Evolutionary conservation across 140 eudicot genomes (phyloP).

Genomic region (Oenanthe javanica): DNA sequence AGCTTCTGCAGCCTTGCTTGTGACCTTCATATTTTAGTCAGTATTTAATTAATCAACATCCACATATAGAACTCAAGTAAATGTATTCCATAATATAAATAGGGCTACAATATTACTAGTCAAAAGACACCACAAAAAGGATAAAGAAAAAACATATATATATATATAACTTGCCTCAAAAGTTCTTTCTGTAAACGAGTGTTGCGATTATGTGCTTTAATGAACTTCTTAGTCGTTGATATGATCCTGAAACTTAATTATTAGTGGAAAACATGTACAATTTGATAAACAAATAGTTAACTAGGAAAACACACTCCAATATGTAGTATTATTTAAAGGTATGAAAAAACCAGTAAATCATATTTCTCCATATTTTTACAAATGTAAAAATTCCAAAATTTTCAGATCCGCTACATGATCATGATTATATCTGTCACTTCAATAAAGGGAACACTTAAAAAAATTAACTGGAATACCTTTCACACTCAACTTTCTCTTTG

Average conservation of each 20-base stretch:
- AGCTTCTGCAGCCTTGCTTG: slow-evolving; percentile 64
- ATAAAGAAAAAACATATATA: neutral
- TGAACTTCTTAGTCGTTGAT: slow-evolving; percentile 60
- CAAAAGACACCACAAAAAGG: neutral
- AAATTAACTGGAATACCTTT: slow-evolving; percentile 34
- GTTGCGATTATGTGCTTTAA: slow-evolving; percentile 64
- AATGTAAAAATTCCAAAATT: no score
- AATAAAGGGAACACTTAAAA: no score
- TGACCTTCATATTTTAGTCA: slow-evolving; percentile 41
- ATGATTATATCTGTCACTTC: no score
- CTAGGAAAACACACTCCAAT: neutral
- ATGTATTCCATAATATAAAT: neutral
- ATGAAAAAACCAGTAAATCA: neutral
- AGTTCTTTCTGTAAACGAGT: slow-evolving; percentile 73
- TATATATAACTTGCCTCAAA: slow-evolving; percentile 40
- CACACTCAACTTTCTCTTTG: slow-evolving; percentile 62
- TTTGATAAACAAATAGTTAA: neutral
- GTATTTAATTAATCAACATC: neutral
- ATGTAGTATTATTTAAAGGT: neutral
- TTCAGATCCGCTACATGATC: no score
- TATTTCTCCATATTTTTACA: no score
- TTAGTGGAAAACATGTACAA: neutral
- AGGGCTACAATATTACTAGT: neutral
- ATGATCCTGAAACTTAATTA: slow-evolving; percentile 41
- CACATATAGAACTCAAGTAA: neutral